These are phyloP conservation scores for Fraxinus sp. DNA, from an alignment of 305 asterid genomes.

Conservation along the genomic window DNA sequence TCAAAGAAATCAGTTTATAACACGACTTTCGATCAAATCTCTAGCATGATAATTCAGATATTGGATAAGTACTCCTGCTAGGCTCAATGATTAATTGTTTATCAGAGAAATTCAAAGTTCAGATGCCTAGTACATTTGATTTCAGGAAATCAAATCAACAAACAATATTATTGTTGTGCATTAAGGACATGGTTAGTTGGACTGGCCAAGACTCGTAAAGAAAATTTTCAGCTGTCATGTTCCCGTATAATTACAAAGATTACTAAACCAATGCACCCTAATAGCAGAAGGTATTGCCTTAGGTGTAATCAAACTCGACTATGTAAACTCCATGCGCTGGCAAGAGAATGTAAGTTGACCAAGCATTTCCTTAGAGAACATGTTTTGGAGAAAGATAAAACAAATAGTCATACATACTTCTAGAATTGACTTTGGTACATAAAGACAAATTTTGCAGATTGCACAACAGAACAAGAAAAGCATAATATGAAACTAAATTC, in stretches of 20 bases:
- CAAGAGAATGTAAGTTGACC: conserved; percentile 26
- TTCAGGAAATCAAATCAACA: not conserved
- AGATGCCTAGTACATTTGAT: not conserved
- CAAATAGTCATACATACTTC: not conserved
- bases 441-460: conserved; percentile 14
- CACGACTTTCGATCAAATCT: not conserved
- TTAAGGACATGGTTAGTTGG: not conserved
- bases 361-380: conserved; percentile 5
- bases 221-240: not conserved
- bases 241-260: not conserved
- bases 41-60: not conserved
- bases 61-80: too few relatives aligned
- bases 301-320: too few relatives aligned
- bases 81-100: too few relatives aligned
- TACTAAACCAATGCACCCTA: too few relatives aligned
- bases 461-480: conserved; percentile 23
- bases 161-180: not conserved
- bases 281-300: not conserved
- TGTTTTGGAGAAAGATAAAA: not conserved
- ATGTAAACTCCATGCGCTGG: conserved; percentile 11
- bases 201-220: not conserved
- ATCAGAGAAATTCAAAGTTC: not conserved
- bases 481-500: conserved; percentile 25
- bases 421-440: conserved; percentile 22
- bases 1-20: not conserved